These are phyloP conservation scores for Bipolaris gigantea DNA, from an alignment of 2,329 filamentous ascomycete genomes.

Conservation along the genomic window DNA sequence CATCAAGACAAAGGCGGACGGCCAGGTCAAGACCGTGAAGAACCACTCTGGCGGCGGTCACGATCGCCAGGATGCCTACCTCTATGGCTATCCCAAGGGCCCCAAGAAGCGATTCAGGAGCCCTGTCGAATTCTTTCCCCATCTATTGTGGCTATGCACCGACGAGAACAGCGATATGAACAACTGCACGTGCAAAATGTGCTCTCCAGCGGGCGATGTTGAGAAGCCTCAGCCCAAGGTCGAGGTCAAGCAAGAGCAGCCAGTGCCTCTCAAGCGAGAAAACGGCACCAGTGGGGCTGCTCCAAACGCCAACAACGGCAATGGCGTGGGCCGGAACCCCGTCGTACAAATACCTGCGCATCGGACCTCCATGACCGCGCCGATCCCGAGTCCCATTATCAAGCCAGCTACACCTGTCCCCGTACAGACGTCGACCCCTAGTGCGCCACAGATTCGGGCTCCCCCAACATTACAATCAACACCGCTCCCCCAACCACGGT, in stretches of 20 bases:
- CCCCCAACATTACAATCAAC: slow-evolving; percentile 36
- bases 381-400: slow-evolving; percentile 26
- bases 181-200: slow-evolving; percentile 62
- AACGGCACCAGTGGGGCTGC: slow-evolving; percentile 14
- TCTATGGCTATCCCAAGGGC: slow-evolving; percentile 62
- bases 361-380: slow-evolving; percentile 22
- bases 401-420: slow-evolving; percentile 18
- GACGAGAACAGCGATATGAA: slow-evolving; percentile 56
- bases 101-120: slow-evolving; percentile 61
- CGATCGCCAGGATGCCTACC: slow-evolving; percentile 61
- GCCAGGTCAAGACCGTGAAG: slow-evolving; percentile 53
- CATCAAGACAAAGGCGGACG: slow-evolving; percentile 56
- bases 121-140: slow-evolving; percentile 62
- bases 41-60: slow-evolving; percentile 55
- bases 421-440: slow-evolving; percentile 7
- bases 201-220: slow-evolving; percentile 53
- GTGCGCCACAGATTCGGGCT: slow-evolving; percentile 23
- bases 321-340: slow-evolving; percentile 20
- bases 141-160: slow-evolving; percentile 59
- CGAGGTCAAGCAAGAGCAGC: slow-evolving; percentile 26
- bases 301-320: background rate
- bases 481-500: slow-evolving; percentile 47
- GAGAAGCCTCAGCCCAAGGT: slow-evolving; percentile 36
- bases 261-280: slow-evolving; percentile 33
- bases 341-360: slow-evolving; percentile 33